Base-by-base conservation (phyloP, 352 stramenopile genomes). In the Globisporangium splendens region DNA sequence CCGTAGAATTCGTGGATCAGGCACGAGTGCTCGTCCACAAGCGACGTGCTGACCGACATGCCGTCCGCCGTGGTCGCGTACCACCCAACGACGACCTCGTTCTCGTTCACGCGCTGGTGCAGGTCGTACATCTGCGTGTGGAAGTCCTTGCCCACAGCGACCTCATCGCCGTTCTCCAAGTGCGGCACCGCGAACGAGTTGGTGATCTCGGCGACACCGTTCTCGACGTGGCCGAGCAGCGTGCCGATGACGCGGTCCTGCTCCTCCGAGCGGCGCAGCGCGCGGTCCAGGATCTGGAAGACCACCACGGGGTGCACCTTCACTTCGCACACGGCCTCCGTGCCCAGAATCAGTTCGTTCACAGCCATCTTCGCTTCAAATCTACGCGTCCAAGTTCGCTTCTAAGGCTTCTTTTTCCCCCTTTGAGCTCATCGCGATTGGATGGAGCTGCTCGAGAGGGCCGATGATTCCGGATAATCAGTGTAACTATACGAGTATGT, bases 1-100 rank as follows among this genome's bases (percentile, higher is more conserved):
- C 90, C 89, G 81, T 98, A 99, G 74, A 99, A 99, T 65, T 99
- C 95, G 74, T 99, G 96, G 84, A 99, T 99, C 51, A 99, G 80
- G 50, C 86, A 96, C 53, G 93, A 97, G 59, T 97, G 96, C 65
- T 99, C 95, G 61, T 97, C 91, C 49, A 93, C 57, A 56, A 98
- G 79, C 66, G 73, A 72, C 49, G 80, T 71, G 54, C 62, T 74
- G 17, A 50, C 59, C 41, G 61, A 52, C 47, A 67, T 66, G 38
- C 53, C 63, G 54, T 69, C 65, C 42, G 64, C 69, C n/a, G 77
- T 75, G 13, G 86, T 91, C 49, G 92, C 93, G 80, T 98, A 99
- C 97, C 97, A 99, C 59, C 97, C 97, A 12, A 99, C 92, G 42
- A 99, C 86, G 38, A 95, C 79, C 72, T 99, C 96, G 63, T 84